Evolutionary conservation across 345 rosid species (phyloP).

Genomic region (Eucalyptus rudis): DNA sequence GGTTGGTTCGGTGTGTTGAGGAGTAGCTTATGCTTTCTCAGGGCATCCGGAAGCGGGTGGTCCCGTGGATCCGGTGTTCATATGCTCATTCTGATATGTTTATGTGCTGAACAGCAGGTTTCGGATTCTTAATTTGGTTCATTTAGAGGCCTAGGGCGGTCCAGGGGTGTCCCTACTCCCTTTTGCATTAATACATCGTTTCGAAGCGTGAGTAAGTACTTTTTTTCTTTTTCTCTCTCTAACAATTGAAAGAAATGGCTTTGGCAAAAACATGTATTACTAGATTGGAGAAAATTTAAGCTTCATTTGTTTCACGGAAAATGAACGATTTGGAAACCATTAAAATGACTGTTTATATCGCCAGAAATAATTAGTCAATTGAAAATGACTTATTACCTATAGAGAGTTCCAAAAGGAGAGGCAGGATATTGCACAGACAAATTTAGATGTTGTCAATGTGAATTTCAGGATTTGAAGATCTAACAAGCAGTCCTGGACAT

Average conservation of each 20-base stretch:
- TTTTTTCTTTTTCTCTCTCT: background rate
- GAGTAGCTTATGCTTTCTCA: too few relatives aligned
- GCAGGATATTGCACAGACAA: background rate
- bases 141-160: too few relatives aligned
- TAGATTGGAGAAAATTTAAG: too few relatives aligned
- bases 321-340: too few relatives aligned
- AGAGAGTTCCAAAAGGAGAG: background rate
- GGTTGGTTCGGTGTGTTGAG: too few relatives aligned
- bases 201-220: background rate
- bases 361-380: background rate
- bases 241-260: background rate
- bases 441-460: background rate
- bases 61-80: too few relatives aligned
- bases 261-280: background rate
- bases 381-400: too few relatives aligned
- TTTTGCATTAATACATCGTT: background rate
- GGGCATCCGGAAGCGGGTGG: too few relatives aligned
- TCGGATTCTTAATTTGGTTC: too few relatives aligned
- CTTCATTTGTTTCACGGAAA: too few relatives aligned
- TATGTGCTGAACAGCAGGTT: too few relatives aligned
- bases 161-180: background rate
- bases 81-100: too few relatives aligned
- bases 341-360: background rate
- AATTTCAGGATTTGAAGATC: background rate
- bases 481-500: background rate